A percentile compares a stretch with the other conserved stretches of the same genome.
phyloP scores from a whole-genome alignment of 2,329 filamentous ascomycete species.

The Diaporthe ilicicola region DNA sequence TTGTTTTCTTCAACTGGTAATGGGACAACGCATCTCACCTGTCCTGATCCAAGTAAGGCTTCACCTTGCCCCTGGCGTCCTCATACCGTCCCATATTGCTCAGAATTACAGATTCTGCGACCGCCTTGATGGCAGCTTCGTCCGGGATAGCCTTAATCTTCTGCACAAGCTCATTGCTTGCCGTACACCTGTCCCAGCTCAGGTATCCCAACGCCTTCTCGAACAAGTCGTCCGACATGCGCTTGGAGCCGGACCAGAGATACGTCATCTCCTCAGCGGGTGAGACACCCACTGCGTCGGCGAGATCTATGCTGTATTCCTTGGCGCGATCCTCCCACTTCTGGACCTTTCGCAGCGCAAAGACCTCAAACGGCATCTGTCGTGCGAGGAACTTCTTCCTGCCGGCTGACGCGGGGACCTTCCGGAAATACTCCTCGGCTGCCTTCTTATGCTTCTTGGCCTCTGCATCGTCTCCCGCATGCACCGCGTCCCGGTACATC shows the following conservation, averaged over 20 bases:
- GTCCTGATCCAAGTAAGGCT: constrained; percentile 72
- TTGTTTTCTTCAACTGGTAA: neutral
- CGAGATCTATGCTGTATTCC: constrained; percentile 70
- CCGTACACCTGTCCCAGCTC: constrained; percentile 70
- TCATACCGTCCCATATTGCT: constrained; percentile 69
- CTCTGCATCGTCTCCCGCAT: constrained; percentile 47
- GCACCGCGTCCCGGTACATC: constrained; percentile 73
- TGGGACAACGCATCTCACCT: constrained; percentile 50
- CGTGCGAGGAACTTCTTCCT: constrained; percentile 91
- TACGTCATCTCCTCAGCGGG: constrained; percentile 92
- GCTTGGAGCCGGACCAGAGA: constrained; percentile 89
- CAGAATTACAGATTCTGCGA: constrained; percentile 73
- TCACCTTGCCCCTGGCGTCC: constrained; percentile 72
- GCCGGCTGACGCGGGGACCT: constrained; percentile 77
- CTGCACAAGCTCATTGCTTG: constrained; percentile 48
- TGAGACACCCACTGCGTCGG: constrained; percentile 82
- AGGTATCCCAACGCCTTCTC: constrained; percentile 70
- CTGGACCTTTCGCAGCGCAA: constrained; percentile 81
- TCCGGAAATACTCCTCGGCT: constrained; percentile 75
- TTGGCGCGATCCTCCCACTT: constrained; percentile 88
- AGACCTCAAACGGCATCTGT: constrained; percentile 89
- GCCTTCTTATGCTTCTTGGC: constrained; percentile 66
- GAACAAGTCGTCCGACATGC: constrained; percentile 75
- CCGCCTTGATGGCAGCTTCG: constrained; percentile 69
- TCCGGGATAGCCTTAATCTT: constrained; percentile 63